Evolutionary conservation across 805 yeast genomes (phyloP).

Genomic region (Candida sanyiensis): DNA sequence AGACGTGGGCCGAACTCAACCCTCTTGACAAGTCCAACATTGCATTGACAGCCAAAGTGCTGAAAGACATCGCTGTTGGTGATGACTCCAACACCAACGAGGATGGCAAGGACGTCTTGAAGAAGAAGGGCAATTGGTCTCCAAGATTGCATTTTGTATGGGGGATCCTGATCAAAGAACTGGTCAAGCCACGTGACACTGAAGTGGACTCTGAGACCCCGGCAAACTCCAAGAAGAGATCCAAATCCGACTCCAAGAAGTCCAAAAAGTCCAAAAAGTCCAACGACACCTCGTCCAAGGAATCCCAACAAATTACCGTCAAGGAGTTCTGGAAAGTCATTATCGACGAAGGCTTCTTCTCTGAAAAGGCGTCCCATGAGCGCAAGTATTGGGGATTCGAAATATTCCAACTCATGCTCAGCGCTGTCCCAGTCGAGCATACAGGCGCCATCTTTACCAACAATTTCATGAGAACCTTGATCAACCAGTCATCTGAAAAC

Average conservation of each 20-base stretch:
- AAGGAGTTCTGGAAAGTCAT: slow-evolving; percentile 74
- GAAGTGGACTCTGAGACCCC: slow-evolving; percentile 16
- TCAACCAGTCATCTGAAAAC: slow-evolving; percentile 67
- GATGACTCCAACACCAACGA: slow-evolving; percentile 22
- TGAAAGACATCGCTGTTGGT: slow-evolving; percentile 47
- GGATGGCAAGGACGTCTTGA: slow-evolving; percentile 24
- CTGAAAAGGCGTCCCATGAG: slow-evolving; percentile 74
- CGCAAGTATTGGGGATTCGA: slow-evolving; percentile 84
- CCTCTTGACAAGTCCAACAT: slow-evolving; percentile 72
- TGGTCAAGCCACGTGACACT: slow-evolving; percentile 22
- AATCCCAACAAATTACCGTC: slow-evolving; percentile 29
- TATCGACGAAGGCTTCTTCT: slow-evolving; percentile 76
- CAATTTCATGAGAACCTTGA: slow-evolving; percentile 64
- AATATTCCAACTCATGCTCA: slow-evolving; percentile 49
- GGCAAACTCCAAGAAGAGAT: slow-evolving; percentile 35
- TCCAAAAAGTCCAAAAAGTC: slow-evolving; percentile 20
- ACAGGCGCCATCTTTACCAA: slow-evolving; percentile 42
- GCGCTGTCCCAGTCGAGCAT: slow-evolving; percentile 21
- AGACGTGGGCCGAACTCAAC: slow-evolving; percentile 62
- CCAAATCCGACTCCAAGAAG: slow-evolving; percentile 29
- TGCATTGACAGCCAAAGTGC: slow-evolving; percentile 51
- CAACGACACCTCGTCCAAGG: slow-evolving; percentile 11
- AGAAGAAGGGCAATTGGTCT: slow-evolving; percentile 65
- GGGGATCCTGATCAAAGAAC: slow-evolving; percentile 49
- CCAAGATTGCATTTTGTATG: slow-evolving; percentile 75